Percentiles rank a stretch among this genome's conserved stretches.
Evolutionary conservation across 2,329 filamentous ascomycete genomes (phyloP).

Genomic region (Simplicillium aogashimaense): DNA sequence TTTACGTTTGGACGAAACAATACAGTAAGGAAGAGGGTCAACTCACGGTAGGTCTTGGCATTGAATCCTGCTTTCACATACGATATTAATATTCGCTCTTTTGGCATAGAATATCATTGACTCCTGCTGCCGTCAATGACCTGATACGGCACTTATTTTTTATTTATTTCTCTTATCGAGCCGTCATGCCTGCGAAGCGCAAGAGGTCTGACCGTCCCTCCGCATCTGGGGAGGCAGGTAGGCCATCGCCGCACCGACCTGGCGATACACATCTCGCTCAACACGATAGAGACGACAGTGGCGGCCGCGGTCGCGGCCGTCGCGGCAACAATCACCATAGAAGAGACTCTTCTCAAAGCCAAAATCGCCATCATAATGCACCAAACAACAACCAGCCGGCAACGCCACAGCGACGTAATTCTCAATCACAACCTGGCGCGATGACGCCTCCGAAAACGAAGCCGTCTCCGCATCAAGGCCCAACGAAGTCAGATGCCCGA

Average conservation of each 20-base stretch:
- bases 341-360: conserved; percentile 38
- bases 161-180: too few relatives aligned
- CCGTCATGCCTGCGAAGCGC: conserved; percentile 47
- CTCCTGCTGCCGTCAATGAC: not conserved
- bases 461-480: conserved; percentile 18
- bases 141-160: not conserved
- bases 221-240: conserved; percentile 32
- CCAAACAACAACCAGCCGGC: conserved; percentile 10
- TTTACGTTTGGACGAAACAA: too few relatives aligned
- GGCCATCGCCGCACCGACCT: conserved; percentile 55
- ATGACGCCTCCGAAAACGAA: not conserved
- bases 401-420: conserved; percentile 4
- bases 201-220: conserved; percentile 43
- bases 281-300: conserved; percentile 45
- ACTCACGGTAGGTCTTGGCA: too few relatives aligned
- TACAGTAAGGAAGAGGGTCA: too few relatives aligned
- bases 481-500: conserved; percentile 6
- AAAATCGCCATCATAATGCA: conserved; percentile 12
- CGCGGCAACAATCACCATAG: conserved; percentile 37
- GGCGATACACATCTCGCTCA: conserved; percentile 44
- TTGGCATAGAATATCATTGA: too few relatives aligned
- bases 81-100: too few relatives aligned
- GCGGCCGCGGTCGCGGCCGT: conserved; percentile 35
- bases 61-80: too few relatives aligned
- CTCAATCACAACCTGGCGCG: not conserved